These are phyloP conservation scores for Malus domestica DNA, from an alignment of 306 rosid genomes.

Conservation along the genomic window ASM211411v1 NC_041794.1:31935501-31936000, in stretches of 20 bases:
- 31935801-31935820: no score
- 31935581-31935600: background rate
- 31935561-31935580: background rate
- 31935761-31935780: background rate
- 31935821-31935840: background rate
- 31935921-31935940: no score
- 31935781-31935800: background rate
- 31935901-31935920: rapidly evolving
- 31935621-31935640: background rate
- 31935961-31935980: rapidly evolving
- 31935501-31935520: rapidly evolving
- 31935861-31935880: background rate
- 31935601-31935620: background rate
- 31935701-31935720: slow-evolving; percentile 6
- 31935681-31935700: slow-evolving; percentile 46
- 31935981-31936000: no score
- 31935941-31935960: no score
- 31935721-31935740: background rate
- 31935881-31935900: no score
- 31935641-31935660: background rate
- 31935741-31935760: slow-evolving; percentile 3
- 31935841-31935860: background rate
- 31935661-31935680: slow-evolving; percentile 32
- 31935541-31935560: background rate
- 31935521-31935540: no score